A percentile compares a stretch with the other conserved stretches of the same genome.
Conservation (phyloP, 2,329 filamentous ascomycete genomes). For the Saccharata proteae region DNA sequence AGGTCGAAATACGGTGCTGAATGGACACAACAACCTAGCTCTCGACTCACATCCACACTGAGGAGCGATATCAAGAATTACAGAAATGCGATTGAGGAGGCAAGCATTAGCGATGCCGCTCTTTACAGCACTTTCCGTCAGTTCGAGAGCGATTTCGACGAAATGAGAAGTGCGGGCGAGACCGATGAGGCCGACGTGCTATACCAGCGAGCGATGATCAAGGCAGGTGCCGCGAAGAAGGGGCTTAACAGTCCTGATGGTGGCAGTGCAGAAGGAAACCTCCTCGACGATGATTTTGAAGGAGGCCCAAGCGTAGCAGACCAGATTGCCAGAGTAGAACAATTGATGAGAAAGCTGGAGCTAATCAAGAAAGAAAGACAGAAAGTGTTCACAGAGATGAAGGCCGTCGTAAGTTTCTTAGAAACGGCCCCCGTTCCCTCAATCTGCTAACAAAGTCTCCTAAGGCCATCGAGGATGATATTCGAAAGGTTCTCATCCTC, state of each 20-base stretch:
- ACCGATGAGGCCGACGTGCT: constrained; percentile 76
- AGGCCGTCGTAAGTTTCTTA: constrained; percentile 65
- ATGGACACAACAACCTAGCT: constrained; percentile 96
- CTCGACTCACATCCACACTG: constrained; percentile 74
- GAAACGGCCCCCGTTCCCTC: background rate
- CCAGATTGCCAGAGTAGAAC: constrained; percentile 80
- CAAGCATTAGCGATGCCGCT: constrained; percentile 72
- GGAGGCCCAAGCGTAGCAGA: constrained; percentile 69
- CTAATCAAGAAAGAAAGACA: constrained; percentile 83
- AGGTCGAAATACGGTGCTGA: constrained; percentile 89
- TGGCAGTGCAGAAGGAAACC: constrained; percentile 53
- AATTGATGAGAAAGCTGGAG: constrained; percentile 80
- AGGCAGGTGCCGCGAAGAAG: constrained; percentile 52
- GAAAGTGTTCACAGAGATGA: constrained; percentile 90
- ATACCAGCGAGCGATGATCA: constrained; percentile 77
- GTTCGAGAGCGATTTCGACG: constrained; percentile 79
- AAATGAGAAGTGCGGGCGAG: constrained; percentile 85
- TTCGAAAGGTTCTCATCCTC: constrained; percentile 89
- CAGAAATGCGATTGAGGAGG: constrained; percentile 78
- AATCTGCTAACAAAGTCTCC: constrained; percentile 9
- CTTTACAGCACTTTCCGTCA: constrained; percentile 74
- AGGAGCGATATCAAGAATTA: constrained; percentile 81
- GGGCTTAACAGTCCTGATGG: constrained; percentile 47
- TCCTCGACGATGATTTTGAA: constrained; percentile 90
- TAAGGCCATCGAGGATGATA: constrained; percentile 96